Base-by-base conservation (phyloP, 1,284 basidiomycete species). In the Paramarasmius palmivorus region DNA sequence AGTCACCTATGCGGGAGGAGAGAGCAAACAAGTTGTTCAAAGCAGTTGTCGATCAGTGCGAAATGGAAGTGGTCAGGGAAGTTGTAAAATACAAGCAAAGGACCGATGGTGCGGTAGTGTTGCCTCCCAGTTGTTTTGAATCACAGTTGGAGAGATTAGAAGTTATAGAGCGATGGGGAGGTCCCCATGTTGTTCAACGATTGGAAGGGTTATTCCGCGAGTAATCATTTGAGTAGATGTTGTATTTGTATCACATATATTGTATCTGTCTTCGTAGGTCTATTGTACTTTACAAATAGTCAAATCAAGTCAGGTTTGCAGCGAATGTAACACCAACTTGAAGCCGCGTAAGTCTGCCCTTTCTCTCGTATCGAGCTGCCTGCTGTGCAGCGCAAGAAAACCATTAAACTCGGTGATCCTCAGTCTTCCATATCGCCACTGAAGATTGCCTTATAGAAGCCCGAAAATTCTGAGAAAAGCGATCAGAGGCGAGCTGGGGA, bases 61-160 rank as follows among this genome's bases (percentile, higher is more conserved):
- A 68, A 19, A 59, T 63, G 47, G 74, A 79, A 12, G 64, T 76
- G 29, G 72, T 88, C 25, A 68, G 68, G 58, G 80, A 87, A 20
- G 70, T 89, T 20, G 69, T 83, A 46, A 60, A 61, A 41, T 90
- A 90, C 67, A 67, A 67, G 35, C 80, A 82, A 61, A 52, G 56
- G 19, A 53, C 54, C 22, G 61, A 59, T 15, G 65, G 64, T 5
- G 57, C 38, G 8, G 61, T 70, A 20, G 19, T 73, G 12, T 56
- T 71, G 12, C 73, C 78, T 8, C 79, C 77, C 0, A 53, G 45
- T 19, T 80, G 80, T 56, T 79, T 73, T 56, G 60, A n/a, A 12
- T 41, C 20, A 37, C 22, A 26, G n/a, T 15, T 35, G 19, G 29
- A 29, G 5, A 23, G 44, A 32, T 32, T 46, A 32, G 12, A 29